Evolutionary conservation across 2,329 filamentous ascomycete species (phyloP).

Genomic region (Epichloe uncinata): DNA sequence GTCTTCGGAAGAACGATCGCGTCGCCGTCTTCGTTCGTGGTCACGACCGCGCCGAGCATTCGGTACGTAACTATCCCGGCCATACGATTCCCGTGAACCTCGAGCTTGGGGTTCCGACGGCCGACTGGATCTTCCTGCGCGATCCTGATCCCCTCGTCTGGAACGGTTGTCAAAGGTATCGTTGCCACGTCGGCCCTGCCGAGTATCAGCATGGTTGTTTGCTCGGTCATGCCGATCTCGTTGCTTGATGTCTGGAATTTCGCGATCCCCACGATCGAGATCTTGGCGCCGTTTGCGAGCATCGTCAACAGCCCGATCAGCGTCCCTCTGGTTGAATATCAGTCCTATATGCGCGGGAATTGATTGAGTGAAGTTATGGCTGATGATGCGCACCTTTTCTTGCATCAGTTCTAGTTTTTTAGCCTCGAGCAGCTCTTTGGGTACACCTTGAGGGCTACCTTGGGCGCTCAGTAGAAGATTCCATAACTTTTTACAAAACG

Average conservation of each 20-base stretch:
- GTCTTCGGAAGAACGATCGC: slow-evolving; percentile 21
- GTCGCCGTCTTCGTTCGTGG: slow-evolving; percentile 15
- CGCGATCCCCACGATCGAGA: slow-evolving; percentile 56
- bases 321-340: slow-evolving; percentile 48
- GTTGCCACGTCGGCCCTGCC: slow-evolving; percentile 40
- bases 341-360: neutral
- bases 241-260: slow-evolving; percentile 54
- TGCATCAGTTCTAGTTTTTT: slow-evolving; percentile 93
- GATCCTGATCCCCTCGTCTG: slow-evolving; percentile 28
- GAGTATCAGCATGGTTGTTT: slow-evolving; percentile 38
- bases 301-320: slow-evolving; percentile 68
- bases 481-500: slow-evolving; percentile 92
- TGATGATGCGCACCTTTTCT: slow-evolving; percentile 57
- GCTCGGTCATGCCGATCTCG: slow-evolving; percentile 44
- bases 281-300: slow-evolving; percentile 58
- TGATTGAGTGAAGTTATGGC: no score
- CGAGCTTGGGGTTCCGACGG: slow-evolving; percentile 33
- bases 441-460: slow-evolving; percentile 74
- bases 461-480: slow-evolving; percentile 83
- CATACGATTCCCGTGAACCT: slow-evolving; percentile 30
- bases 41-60: slow-evolving; percentile 30
- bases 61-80: slow-evolving; percentile 41
- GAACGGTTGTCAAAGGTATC: slow-evolving; percentile 32
- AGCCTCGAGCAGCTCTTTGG: slow-evolving; percentile 85
- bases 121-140: slow-evolving; percentile 31